phyloP scores from a whole-genome alignment of 805 yeast species.

The Wickerhamomyces strasburgensis region DNA sequence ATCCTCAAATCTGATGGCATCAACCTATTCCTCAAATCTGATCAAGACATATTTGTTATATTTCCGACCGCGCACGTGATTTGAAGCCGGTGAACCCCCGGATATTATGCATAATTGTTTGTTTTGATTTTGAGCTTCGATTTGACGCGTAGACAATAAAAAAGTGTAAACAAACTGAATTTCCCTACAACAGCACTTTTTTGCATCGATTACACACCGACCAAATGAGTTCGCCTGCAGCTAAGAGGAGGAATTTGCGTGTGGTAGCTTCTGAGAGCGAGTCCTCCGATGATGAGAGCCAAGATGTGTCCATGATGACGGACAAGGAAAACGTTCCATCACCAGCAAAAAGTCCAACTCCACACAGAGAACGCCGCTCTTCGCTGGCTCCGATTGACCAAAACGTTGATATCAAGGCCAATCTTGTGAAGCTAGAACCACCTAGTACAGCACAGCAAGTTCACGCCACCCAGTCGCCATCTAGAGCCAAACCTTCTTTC shows the following conservation, averaged over 20 bases:
- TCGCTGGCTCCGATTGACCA: conserved; percentile 21
- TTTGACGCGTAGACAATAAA: not conserved
- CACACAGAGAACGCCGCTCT: conserved; percentile 20
- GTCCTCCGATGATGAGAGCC: conserved; percentile 11
- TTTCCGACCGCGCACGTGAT: no score
- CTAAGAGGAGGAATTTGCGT: conserved; percentile 20
- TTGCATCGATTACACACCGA: not conserved
- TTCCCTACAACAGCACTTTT: not conserved
- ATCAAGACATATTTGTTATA: no score
- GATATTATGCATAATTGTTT: conserved; percentile 5
- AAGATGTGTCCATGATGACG: conserved; percentile 8
- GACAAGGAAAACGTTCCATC: conserved; percentile 24
- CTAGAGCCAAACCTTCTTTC: conserved; percentile 30
- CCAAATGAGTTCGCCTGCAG: conserved; percentile 24
- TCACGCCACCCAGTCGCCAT: conserved; percentile 27
- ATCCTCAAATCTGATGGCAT: no score
- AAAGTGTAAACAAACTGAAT: not conserved
- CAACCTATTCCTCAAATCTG: no score
- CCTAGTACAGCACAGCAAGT: conserved; percentile 10
- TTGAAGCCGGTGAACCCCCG: conserved; percentile 6
- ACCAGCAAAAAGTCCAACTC: conserved; percentile 25
- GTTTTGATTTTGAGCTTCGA: conserved; percentile 17
- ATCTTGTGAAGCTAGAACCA: conserved; percentile 16
- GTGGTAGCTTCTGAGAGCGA: conserved; percentile 15
- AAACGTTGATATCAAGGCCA: conserved; percentile 13